Conservation (phyloP, 2,329 filamentous ascomycete species). For the Nemania sp. region DNA sequence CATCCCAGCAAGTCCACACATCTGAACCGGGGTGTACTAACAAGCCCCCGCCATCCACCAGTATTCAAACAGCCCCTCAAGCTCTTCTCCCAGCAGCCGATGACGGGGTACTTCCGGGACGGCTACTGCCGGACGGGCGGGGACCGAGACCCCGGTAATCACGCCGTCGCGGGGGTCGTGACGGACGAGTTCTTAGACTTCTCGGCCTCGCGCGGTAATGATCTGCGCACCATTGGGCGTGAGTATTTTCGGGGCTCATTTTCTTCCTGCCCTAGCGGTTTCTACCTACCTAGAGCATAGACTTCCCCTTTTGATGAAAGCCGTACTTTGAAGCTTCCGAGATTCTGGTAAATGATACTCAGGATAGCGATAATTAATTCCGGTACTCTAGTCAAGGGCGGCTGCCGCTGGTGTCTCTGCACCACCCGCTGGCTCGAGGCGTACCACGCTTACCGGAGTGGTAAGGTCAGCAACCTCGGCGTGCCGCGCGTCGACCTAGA, state of each 20-base stretch:
- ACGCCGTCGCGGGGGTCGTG: conserved; percentile 68
- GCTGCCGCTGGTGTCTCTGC: conserved; percentile 74
- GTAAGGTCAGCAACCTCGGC: conserved; percentile 50
- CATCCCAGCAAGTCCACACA: background rate
- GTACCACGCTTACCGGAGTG: conserved; percentile 63
- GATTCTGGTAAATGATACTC: too few species aligned
- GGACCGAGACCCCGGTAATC: conserved; percentile 66
- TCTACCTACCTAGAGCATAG: too few species aligned
- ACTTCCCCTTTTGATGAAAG: too few species aligned
- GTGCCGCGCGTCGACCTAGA: conserved; percentile 59
- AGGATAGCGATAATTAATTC: too few species aligned
- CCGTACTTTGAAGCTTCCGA: too few species aligned
- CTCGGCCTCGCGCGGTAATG: conserved; percentile 68
- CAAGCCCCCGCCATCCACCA: conserved; percentile 42
- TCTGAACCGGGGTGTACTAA: background rate
- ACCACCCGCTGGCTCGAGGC: conserved; percentile 71
- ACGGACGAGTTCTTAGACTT: conserved; percentile 73
- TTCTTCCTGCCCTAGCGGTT: too few species aligned
- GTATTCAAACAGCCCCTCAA: conserved; percentile 70
- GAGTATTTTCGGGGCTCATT: too few species aligned
- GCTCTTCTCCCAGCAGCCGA: conserved; percentile 67
- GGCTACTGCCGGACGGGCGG: conserved; percentile 68
- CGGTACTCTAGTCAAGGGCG: too few species aligned
- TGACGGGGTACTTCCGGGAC: conserved; percentile 71
- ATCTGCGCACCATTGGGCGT: conserved; percentile 64